Percentiles rank a stretch among this genome's conserved stretches.
phyloP scores from a whole-genome alignment of 768 basidiomycete genomes.

The Auricularia sp. region DNA sequence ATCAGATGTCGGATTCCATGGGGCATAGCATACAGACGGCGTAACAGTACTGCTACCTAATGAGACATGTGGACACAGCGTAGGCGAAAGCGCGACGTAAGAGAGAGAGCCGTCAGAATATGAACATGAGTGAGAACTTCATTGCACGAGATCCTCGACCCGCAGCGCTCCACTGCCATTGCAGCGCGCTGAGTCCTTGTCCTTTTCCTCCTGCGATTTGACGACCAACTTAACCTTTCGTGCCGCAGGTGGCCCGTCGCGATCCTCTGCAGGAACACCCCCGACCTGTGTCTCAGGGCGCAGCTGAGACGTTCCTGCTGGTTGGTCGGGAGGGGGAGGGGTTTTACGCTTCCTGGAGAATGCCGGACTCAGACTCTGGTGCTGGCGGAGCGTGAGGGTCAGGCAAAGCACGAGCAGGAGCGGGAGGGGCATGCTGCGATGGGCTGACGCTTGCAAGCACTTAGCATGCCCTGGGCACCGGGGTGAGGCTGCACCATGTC shows the following conservation, averaged over 20 bases:
- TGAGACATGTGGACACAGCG: background rate
- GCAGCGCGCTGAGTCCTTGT: background rate
- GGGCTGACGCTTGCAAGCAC: background rate
- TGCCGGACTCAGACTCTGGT: background rate
- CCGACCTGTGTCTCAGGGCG: background rate
- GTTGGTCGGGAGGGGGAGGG: background rate
- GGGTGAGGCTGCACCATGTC: background rate
- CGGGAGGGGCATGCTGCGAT: background rate
- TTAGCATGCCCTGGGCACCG: background rate
- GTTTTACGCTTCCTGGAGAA: background rate
- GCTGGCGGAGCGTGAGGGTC: background rate
- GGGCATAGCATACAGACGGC: too few species aligned
- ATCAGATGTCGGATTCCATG: too few species aligned
- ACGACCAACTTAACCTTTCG: background rate
- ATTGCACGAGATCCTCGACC: background rate
- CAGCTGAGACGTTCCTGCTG: background rate
- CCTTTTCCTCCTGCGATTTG: background rate
- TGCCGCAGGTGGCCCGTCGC: background rate
- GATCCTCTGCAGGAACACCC: background rate
- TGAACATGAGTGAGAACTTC: background rate
- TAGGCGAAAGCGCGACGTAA: background rate
- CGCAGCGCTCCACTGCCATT: background rate
- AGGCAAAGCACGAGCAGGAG: background rate
- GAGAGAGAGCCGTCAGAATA: background rate
- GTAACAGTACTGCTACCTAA: too few species aligned